Evolutionary conservation across 2,329 filamentous ascomycete genomes (phyloP).

Genomic region (Chaetomiaceae sp.): DNA sequence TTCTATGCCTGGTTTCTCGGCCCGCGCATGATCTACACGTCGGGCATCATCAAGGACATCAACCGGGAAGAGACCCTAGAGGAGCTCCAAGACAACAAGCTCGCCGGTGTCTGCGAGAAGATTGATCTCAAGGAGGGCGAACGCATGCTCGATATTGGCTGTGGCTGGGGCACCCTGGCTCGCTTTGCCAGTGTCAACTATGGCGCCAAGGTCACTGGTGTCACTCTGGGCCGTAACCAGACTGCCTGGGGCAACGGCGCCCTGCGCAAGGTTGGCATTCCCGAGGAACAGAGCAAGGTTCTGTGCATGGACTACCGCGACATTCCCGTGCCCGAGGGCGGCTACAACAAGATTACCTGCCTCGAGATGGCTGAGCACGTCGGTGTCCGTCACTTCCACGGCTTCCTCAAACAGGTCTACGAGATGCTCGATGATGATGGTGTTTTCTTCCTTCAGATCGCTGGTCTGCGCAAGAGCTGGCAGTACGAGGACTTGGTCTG

Average conservation of each 20-base stretch:
- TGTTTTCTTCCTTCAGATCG: conserved; percentile 92
- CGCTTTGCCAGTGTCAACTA: conserved; percentile 92
- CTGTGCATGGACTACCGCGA: conserved; percentile 98
- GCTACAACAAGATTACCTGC: conserved; percentile 93
- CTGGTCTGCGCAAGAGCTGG: conserved; percentile 90
- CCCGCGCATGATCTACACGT: conserved; percentile 98
- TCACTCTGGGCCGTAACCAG: conserved; percentile 94
- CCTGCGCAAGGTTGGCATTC: conserved; percentile 73
- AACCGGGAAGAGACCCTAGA: conserved; percentile 86
- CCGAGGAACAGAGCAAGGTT: conserved; percentile 85
- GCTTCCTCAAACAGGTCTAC: conserved; percentile 81
- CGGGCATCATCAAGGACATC: conserved; percentile 85
- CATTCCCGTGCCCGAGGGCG: conserved; percentile 70
- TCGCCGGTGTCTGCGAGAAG: conserved; percentile 93
- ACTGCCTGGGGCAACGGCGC: conserved; percentile 94
- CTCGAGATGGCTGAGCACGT: conserved; percentile 99
- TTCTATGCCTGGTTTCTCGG: conserved; percentile 99
- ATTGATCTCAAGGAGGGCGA: conserved; percentile 79
- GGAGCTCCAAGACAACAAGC: conserved; percentile 96
- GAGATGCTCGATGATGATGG: conserved; percentile 97
- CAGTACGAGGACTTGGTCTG: conserved; percentile 97
- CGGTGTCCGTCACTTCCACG: conserved; percentile 79
- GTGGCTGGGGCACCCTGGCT: conserved; percentile 94
- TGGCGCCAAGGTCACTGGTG: conserved; percentile 74
- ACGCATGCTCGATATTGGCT: conserved; percentile 87